Conservation (phyloP, 2,329 filamentous ascomycete genomes). For the Emericellopsis cladophorae region DNA sequence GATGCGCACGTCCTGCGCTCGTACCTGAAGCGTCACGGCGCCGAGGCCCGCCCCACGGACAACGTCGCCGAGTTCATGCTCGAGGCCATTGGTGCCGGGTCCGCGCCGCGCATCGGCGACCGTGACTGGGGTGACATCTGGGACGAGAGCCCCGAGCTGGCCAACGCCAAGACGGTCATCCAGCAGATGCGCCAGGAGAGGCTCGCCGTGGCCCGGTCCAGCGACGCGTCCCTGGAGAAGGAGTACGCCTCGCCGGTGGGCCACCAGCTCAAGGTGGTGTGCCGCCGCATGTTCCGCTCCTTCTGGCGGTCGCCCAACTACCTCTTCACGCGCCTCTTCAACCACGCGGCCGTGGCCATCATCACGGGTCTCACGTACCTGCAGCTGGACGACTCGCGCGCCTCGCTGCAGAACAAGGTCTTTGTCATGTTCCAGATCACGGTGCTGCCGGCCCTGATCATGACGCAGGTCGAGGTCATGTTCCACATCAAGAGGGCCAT, state of each 20-base stretch:
- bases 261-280: slow-evolving; percentile 70
- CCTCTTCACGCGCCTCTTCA: slow-evolving; percentile 77
- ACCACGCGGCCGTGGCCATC: slow-evolving; percentile 66
- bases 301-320: slow-evolving; percentile 87
- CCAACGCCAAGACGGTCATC: slow-evolving; percentile 54
- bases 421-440: slow-evolving; percentile 88
- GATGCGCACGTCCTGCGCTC: slow-evolving; percentile 60
- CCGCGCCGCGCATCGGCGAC: slow-evolving; percentile 56
- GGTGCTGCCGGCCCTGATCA: slow-evolving; percentile 70
- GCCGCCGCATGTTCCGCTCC: slow-evolving; percentile 58
- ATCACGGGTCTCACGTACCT: slow-evolving; percentile 72
- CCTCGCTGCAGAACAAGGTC: slow-evolving; percentile 71
- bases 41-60: slow-evolving; percentile 40
- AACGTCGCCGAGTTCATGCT: slow-evolving; percentile 72
- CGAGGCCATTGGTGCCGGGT: slow-evolving; percentile 69
- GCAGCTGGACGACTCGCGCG: slow-evolving; percentile 61
- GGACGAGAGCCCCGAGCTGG: slow-evolving; percentile 59
- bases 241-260: slow-evolving; percentile 73
- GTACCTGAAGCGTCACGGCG: slow-evolving; percentile 47
- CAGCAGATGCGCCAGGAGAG: slow-evolving; percentile 51
- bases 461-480: slow-evolving; percentile 69
- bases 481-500: slow-evolving; percentile 70
- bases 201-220: slow-evolving; percentile 18
- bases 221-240: slow-evolving; percentile 45
- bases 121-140: slow-evolving; percentile 74